Evolutionary conservation across 305 asterid species (phyloP).

Genomic region (Fraxinus nigra): DNA sequence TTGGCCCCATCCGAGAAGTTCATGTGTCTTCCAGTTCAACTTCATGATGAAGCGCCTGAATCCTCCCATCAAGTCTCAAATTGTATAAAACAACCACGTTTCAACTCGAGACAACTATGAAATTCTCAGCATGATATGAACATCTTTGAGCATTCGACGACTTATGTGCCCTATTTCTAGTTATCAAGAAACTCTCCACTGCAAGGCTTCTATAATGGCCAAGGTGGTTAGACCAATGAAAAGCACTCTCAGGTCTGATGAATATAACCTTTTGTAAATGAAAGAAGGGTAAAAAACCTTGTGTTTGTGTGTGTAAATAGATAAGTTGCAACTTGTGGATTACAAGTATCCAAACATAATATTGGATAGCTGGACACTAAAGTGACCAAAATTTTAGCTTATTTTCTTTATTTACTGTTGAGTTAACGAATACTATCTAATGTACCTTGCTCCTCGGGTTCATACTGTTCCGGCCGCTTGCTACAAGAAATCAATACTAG

Average conservation of each 20-base stretch:
- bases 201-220: not conserved
- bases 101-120: not conserved
- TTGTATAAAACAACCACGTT: not conserved
- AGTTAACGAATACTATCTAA: not conserved
- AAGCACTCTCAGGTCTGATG: not conserved
- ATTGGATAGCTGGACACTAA: not conserved
- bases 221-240: not conserved
- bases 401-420: not conserved
- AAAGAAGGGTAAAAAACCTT: not conserved
- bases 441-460: not conserved
- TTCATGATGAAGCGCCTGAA: slow-evolving; percentile 88
- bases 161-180: not conserved
- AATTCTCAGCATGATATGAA: not conserved
- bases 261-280: not conserved
- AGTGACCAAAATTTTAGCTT: not conserved
- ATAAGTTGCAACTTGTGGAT: not conserved
- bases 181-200: not conserved
- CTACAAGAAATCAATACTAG: not conserved
- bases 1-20: slow-evolving; percentile 85
- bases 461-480: not conserved
- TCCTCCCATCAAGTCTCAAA: slow-evolving; percentile 4
- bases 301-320: not conserved
- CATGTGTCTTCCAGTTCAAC: slow-evolving; percentile 54
- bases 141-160: not conserved
- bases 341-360: not conserved